phyloP scores from a whole-genome alignment of 2,329 filamentous ascomycete genomes.

The Aspergillus hiratsukae region DNA sequence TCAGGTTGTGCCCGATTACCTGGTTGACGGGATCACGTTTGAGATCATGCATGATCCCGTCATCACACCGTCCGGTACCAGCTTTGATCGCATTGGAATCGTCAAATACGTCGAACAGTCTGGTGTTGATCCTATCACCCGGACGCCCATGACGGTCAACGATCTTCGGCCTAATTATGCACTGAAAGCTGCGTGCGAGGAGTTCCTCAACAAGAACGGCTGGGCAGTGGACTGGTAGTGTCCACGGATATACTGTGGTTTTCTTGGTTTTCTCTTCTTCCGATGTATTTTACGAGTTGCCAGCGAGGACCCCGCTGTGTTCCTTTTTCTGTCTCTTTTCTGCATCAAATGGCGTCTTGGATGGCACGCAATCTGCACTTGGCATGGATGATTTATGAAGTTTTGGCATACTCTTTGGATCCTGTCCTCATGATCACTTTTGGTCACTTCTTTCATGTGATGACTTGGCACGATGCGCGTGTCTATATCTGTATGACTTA shows the following conservation, averaged over 20 bases:
- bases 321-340: not conserved
- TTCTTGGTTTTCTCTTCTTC: conserved; percentile 2
- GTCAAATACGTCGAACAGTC: conserved; percentile 76
- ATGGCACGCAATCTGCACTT: not conserved
- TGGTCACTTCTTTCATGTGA: no score
- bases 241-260: conserved; percentile 5
- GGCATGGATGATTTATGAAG: no score
- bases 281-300: not conserved
- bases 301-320: not conserved
- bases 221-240: conserved; percentile 86
- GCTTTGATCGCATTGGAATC: conserved; percentile 82
- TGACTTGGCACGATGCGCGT: no score
- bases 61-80: conserved; percentile 70
- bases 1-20: conserved; percentile 45
- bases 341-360: not conserved
- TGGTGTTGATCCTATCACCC: conserved; percentile 75
- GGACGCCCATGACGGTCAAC: conserved; percentile 62
- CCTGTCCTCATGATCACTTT: no score
- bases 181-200: conserved; percentile 74
- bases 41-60: conserved; percentile 51
- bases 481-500: no score
- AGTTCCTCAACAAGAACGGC: conserved; percentile 80
- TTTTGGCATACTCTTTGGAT: no score
- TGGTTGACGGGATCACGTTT: conserved; percentile 48
- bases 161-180: conserved; percentile 79